Evolutionary conservation across 805 yeast species (phyloP).

Genomic region (Lipomyces anomalus): DNA sequence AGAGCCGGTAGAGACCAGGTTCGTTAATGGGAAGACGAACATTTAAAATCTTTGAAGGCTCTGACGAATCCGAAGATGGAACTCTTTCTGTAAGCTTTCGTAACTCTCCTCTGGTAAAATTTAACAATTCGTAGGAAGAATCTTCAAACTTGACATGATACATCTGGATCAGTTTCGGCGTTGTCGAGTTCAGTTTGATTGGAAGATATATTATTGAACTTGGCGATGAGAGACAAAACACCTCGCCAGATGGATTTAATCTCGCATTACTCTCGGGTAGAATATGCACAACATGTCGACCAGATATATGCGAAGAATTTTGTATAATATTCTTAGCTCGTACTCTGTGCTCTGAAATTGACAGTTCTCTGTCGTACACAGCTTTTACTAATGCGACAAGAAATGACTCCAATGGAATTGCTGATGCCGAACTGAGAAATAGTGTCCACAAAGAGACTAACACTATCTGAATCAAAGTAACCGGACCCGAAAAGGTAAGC

Average conservation of each 20-base stretch:
- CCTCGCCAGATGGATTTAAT: slow-evolving; percentile 66
- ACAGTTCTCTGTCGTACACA: slow-evolving; percentile 31
- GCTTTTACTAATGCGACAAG: slow-evolving; percentile 25
- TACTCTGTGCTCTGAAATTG: slow-evolving; percentile 34
- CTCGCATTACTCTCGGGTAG: slow-evolving; percentile 86
- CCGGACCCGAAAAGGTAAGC: slow-evolving; percentile 56
- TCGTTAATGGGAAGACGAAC: slow-evolving; percentile 57
- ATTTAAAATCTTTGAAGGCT: slow-evolving; percentile 33
- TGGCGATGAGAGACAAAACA: slow-evolving; percentile 47
- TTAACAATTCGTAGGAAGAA: slow-evolving; percentile 42
- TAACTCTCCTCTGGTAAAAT: slow-evolving; percentile 56
- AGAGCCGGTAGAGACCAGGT: slow-evolving; percentile 75
- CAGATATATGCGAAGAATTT: slow-evolving; percentile 60
- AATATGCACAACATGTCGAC: slow-evolving; percentile 77
- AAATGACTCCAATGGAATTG: slow-evolving; percentile 22
- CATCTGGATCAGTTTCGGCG: slow-evolving; percentile 61
- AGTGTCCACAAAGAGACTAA: slow-evolving; percentile 48
- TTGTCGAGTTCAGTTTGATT: slow-evolving; percentile 73
- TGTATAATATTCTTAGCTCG: slow-evolving; percentile 33
- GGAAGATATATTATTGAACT: slow-evolving; percentile 48
- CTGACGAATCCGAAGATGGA: slow-evolving; percentile 14
- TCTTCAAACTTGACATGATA: slow-evolving; percentile 53
- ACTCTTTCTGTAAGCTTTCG: slow-evolving; percentile 30
- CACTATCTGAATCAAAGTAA: slow-evolving; percentile 46
- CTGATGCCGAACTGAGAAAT: slow-evolving; percentile 33